phyloP scores from a whole-genome alignment of 2,329 filamentous ascomycete species.

The Emydomyces testavorans region DNA sequence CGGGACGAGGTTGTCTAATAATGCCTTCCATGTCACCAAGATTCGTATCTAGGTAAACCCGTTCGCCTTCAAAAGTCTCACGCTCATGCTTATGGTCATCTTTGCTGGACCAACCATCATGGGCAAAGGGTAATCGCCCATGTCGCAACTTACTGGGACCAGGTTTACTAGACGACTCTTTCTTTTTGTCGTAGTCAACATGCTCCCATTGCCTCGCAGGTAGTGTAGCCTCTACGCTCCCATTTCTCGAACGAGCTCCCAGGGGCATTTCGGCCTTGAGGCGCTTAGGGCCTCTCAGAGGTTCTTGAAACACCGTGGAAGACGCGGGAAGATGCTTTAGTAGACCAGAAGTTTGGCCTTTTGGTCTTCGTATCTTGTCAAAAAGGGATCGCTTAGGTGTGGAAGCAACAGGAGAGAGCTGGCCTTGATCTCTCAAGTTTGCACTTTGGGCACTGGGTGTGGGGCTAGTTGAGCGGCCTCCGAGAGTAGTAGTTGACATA shows the following conservation, averaged over 20 bases:
- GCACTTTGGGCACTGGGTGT: constrained; percentile 62
- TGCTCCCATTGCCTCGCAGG: constrained; percentile 20
- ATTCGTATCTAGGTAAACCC: constrained; percentile 76
- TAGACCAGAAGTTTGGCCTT: constrained; percentile 33
- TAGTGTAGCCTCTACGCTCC: constrained; percentile 18
- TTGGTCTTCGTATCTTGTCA: constrained; percentile 42
- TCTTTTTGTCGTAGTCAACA: constrained; percentile 31
- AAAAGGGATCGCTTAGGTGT: constrained; percentile 41
- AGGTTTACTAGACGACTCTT: constrained; percentile 25
- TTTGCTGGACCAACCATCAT: constrained; percentile 22
- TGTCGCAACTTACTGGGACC: constrained; percentile 26
- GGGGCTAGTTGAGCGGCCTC: constrained; percentile 63
- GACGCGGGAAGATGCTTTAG: constrained; percentile 25
- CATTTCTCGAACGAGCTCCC: constrained; percentile 24
- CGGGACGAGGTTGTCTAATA: constrained; percentile 54
- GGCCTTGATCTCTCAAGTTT: constrained; percentile 39
- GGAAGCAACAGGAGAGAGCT: constrained; percentile 30
- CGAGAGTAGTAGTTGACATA: constrained; percentile 38
- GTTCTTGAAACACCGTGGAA: constrained; percentile 23
- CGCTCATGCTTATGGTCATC: constrained; percentile 20
- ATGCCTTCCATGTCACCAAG: constrained; percentile 88
- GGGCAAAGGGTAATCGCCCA: constrained; percentile 24
- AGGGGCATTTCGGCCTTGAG: constrained; percentile 28
- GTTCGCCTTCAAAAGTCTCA: constrained; percentile 45
- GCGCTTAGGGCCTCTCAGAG: constrained; percentile 20